Evolutionary conservation across 441 rosid species (phyloP).

Genomic region (Eruca vesicaria): DNA sequence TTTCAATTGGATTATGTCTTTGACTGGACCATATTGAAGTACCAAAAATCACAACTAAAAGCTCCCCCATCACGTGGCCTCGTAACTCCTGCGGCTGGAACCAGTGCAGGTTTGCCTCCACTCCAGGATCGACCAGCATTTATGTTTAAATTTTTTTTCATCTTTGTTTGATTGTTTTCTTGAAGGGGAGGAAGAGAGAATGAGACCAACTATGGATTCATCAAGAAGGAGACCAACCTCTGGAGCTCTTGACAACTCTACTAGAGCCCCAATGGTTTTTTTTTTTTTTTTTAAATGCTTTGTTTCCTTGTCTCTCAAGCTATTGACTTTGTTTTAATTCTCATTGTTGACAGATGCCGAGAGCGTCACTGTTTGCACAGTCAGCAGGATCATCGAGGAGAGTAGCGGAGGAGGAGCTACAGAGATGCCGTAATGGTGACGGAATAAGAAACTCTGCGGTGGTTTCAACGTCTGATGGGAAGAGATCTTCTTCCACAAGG

Average conservation of each 20-base stretch:
- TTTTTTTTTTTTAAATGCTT: slow-evolving; percentile 8
- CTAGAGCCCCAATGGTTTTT: slow-evolving; percentile 44
- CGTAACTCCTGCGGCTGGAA: slow-evolving; percentile 69
- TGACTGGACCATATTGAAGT: slow-evolving; percentile 98
- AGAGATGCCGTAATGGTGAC: slow-evolving; percentile 34
- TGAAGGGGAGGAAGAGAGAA: slow-evolving; percentile 57
- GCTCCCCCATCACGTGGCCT: slow-evolving; percentile 71
- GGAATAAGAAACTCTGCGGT: slow-evolving; percentile 39
- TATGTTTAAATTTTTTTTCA: slow-evolving; percentile 24
- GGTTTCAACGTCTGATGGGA: slow-evolving; percentile 42
- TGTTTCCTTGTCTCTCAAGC: not conserved
- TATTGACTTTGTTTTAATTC: not conserved
- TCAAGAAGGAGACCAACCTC: slow-evolving; percentile 56
- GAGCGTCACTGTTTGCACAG: slow-evolving; percentile 51
- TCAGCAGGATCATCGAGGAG: slow-evolving; percentile 46
- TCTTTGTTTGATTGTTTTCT: slow-evolving; percentile 7
- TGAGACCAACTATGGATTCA: slow-evolving; percentile 52
- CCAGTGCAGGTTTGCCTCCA: slow-evolving; percentile 81
- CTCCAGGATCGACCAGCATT: slow-evolving; percentile 46
- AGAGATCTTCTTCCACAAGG: slow-evolving; percentile 57
- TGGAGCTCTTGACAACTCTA: slow-evolving; percentile 45
- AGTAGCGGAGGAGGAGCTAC: slow-evolving; percentile 33
- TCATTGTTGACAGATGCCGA: slow-evolving; percentile 48
- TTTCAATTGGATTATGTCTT: slow-evolving; percentile 96
- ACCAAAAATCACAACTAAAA: slow-evolving; percentile 85